phyloP scores from a whole-genome alignment of 2,329 filamentous ascomycete genomes.

The Blumeriella jaapii region DNA sequence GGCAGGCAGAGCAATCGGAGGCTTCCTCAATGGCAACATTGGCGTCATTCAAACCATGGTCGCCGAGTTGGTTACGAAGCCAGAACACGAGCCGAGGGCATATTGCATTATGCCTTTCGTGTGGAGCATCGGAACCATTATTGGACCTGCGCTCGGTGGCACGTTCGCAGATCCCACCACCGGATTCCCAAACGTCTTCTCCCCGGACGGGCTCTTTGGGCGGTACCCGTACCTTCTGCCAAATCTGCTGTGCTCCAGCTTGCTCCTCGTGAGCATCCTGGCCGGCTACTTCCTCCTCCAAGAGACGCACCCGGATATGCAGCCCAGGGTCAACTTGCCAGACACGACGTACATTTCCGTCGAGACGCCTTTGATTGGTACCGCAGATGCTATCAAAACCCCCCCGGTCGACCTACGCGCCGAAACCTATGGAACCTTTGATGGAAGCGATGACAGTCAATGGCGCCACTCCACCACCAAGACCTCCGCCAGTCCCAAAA shows the following conservation, averaged over 20 bases:
- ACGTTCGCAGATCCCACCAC: slow-evolving; percentile 69
- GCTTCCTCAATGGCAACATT: slow-evolving; percentile 82
- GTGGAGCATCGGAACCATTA: slow-evolving; percentile 81
- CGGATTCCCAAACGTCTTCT: slow-evolving; percentile 62
- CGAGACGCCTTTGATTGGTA: slow-evolving; percentile 59
- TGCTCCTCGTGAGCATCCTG: slow-evolving; percentile 69
- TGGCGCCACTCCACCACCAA: slow-evolving; percentile 26
- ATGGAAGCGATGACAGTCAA: slow-evolving; percentile 21
- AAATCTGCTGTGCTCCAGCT: slow-evolving; percentile 67
- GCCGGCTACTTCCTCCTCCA: slow-evolving; percentile 72
- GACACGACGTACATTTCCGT: slow-evolving; percentile 39
- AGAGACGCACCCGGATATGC: slow-evolving; percentile 82
- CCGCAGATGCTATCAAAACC: slow-evolving; percentile 62
- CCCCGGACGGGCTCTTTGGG: slow-evolving; percentile 56
- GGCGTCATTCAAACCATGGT: slow-evolving; percentile 83
- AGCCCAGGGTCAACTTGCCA: slow-evolving; percentile 38
- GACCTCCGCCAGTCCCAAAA: slow-evolving; percentile 27
- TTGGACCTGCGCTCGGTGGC: slow-evolving; percentile 81
- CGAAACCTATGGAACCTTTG: slow-evolving; percentile 72
- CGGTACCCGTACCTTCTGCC: slow-evolving; percentile 79
- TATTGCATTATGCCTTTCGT: slow-evolving; percentile 92
- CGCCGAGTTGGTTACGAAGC: slow-evolving; percentile 71
- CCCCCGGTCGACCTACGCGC: slow-evolving; percentile 61
- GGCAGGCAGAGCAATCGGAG: slow-evolving; percentile 62
- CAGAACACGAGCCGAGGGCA: slow-evolving; percentile 76